Evolutionary conservation across 768 basidiomycete species (phyloP).

Genomic region (Hericium coralloides): DNA sequence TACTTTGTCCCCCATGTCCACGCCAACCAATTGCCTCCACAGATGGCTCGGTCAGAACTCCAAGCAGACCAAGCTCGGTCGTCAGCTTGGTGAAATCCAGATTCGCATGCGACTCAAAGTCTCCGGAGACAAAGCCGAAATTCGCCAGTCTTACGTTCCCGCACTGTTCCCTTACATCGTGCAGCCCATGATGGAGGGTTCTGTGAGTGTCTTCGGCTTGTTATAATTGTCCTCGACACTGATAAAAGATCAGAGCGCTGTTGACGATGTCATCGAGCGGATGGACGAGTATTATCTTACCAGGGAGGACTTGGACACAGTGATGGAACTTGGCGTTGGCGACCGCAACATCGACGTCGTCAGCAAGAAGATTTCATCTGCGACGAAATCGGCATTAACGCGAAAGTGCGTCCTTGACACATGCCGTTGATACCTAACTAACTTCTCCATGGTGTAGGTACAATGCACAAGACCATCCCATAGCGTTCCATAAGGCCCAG

Average conservation of each 20-base stretch:
- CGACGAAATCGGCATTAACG: conserved; percentile 81
- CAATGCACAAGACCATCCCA: conserved; percentile 83
- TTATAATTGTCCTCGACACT: neutral
- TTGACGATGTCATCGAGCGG: conserved; percentile 71
- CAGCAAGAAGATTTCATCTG: conserved; percentile 74
- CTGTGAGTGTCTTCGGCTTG: conserved; percentile 41
- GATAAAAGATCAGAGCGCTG: conserved; percentile 43
- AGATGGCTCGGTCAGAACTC: conserved; percentile 99
- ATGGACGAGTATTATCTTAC: conserved; percentile 96
- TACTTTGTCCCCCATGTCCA: no score
- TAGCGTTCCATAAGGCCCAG: conserved; percentile 86
- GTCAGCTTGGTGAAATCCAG: conserved; percentile 84
- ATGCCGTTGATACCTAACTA: no score
- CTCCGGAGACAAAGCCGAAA: conserved; percentile 83
- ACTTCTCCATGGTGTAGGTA: conserved; percentile 44
- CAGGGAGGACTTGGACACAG: conserved; percentile 94
- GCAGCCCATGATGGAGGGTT: conserved; percentile 62
- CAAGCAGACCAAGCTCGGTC: conserved; percentile 71
- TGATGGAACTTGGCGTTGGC: conserved; percentile 89
- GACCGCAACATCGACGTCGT: conserved; percentile 64
- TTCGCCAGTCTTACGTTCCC: conserved; percentile 87
- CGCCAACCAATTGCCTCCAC: conserved; percentile 3
- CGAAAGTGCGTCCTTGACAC: conserved; percentile 46
- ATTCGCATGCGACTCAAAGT: conserved; percentile 92
- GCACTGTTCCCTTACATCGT: conserved; percentile 79